phyloP scores from a whole-genome alignment of 1,284 basidiomycete genomes.

The Phaffia rhodozyma region DNA sequence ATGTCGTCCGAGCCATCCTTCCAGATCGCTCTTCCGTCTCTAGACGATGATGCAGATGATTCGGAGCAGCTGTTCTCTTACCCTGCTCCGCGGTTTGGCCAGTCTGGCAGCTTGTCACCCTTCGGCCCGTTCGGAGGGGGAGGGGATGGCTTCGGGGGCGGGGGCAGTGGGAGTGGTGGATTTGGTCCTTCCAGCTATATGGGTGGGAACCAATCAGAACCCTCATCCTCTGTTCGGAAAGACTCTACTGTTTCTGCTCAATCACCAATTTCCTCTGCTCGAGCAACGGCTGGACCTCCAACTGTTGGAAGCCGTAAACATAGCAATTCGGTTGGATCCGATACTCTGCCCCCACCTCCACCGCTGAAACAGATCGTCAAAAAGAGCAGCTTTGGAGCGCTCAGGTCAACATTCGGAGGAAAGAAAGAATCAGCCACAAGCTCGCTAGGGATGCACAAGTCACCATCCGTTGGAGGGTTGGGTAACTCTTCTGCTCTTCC shows the following conservation, averaged over 20 bases:
- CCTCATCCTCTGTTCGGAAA: background rate
- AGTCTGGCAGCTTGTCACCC: background rate
- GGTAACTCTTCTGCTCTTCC: slow-evolving; percentile 8
- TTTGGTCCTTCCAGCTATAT: background rate
- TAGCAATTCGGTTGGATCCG: no score
- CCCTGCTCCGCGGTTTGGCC: slow-evolving; percentile 12
- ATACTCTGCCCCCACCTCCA: background rate
- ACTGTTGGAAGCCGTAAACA: no score
- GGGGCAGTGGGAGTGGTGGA: background rate
- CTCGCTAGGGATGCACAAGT: background rate
- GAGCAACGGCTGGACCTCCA: no score
- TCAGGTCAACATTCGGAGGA: slow-evolving; percentile 13
- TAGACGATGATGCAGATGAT: slow-evolving; percentile 11
- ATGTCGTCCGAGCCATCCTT: slow-evolving; percentile 3
- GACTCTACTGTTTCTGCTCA: background rate
- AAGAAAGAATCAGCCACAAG: background rate
- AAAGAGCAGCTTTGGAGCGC: slow-evolving; percentile 14
- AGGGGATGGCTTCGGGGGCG: background rate
- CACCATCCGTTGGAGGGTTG: background rate
- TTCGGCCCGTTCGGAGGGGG: background rate
- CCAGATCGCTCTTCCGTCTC: slow-evolving; percentile 14
- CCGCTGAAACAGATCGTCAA: slow-evolving; percentile 10
- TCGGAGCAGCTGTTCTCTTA: slow-evolving; percentile 16
- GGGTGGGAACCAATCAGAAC: no score
- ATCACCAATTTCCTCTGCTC: no score